phyloP scores from a whole-genome alignment of 2,329 filamentous ascomycete genomes.

The Piedraia hortae region DNA sequence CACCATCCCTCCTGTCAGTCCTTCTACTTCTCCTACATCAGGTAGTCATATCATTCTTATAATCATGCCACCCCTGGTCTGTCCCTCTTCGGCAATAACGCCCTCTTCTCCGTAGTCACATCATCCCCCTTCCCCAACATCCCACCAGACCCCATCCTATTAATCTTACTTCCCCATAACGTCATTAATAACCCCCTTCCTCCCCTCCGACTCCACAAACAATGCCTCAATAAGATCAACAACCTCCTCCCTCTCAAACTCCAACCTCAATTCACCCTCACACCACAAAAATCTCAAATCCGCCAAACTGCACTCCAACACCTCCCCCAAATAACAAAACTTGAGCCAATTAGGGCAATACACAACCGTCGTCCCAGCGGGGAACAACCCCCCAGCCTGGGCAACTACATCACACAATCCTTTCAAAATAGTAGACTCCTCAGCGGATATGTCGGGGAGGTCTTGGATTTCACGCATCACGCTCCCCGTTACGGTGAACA shows the following conservation, averaged over 20 bases:
- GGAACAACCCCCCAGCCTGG: constrained; percentile 15
- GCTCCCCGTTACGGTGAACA: constrained; percentile 29
- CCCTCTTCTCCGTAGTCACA: too few relatives aligned
- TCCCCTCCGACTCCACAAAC: too few relatives aligned
- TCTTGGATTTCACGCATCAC: constrained; percentile 35
- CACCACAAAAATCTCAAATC: constrained; percentile 39
- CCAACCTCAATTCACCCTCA: constrained; percentile 33
- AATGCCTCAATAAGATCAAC: constrained; percentile 34
- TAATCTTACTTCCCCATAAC: too few relatives aligned
- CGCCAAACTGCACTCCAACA: constrained; percentile 32
- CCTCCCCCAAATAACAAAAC: constrained; percentile 35
- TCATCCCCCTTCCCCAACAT: too few relatives aligned
- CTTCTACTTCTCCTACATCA: too few relatives aligned
- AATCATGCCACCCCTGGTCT: too few relatives aligned
- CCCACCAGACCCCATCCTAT: too few relatives aligned
- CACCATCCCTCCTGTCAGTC: too few relatives aligned
- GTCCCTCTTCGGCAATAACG: too few relatives aligned
- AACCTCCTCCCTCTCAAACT: constrained; percentile 33
- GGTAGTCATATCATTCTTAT: too few relatives aligned
- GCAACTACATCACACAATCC: constrained; percentile 28
- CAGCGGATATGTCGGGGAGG: constrained; percentile 33
- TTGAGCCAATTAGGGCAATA: constrained; percentile 37
- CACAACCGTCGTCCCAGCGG: constrained; percentile 24
- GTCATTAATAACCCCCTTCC: too few relatives aligned
- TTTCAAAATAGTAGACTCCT: constrained; percentile 31